A percentile compares a stretch with the other conserved stretches of the same genome.
Evolutionary conservation across 768 basidiomycete genomes (phyloP).

Genomic region (Boletus eberwhitei): DNA sequence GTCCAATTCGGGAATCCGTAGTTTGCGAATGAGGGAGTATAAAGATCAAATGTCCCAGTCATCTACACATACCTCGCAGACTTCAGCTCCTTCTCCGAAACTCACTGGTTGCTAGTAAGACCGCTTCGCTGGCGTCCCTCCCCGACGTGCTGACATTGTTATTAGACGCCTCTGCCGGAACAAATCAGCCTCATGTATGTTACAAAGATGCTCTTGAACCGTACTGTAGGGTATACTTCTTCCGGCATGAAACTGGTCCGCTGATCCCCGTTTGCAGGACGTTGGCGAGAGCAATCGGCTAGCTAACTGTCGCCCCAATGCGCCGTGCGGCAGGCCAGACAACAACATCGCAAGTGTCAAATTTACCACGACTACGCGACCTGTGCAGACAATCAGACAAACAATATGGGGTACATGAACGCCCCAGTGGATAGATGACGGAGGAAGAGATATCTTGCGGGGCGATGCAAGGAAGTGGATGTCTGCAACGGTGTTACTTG

Average conservation of each 20-base stretch:
- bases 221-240: neutral
- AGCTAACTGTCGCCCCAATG: neutral
- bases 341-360: neutral
- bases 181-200: neutral
- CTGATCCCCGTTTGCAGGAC: constrained; percentile 10
- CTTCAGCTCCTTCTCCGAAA: neutral
- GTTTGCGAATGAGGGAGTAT: neutral
- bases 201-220: constrained; percentile 1
- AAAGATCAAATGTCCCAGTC: constrained; percentile 1
- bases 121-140: neutral
- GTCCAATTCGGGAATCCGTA: neutral
- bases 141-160: neutral
- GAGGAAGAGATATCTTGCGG: neutral
- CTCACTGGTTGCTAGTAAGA: neutral
- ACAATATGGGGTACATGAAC: neutral
- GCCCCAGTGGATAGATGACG: neutral
- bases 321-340: constrained; percentile 8
- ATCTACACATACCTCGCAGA: neutral
- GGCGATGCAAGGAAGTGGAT: neutral
- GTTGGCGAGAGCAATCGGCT: neutral
- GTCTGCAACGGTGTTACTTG: neutral
- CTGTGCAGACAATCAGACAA: neutral
- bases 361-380: neutral
- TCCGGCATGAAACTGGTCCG: neutral
- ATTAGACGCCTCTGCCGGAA: neutral